Conservation (phyloP, 257 asterid species). For the Nicotiana tomentosiformis region DNA sequence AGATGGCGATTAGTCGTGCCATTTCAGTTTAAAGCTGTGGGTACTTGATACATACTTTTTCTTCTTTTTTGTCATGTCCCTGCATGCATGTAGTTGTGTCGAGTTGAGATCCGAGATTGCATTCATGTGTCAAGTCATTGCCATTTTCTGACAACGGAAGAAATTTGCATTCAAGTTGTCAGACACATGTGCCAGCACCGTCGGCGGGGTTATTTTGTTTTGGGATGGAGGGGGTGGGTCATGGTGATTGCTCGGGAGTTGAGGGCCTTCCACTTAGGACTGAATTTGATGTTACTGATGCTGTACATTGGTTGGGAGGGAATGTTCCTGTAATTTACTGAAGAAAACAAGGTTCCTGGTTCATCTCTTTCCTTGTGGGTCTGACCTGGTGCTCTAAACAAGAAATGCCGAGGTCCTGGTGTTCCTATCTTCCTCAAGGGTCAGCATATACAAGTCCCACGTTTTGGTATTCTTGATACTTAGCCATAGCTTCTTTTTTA, state of each 20-base stretch:
- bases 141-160: slow-evolving; percentile 51
- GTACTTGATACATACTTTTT: slow-evolving; percentile 35
- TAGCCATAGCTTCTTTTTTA: slow-evolving; percentile 7
- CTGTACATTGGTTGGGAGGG: slow-evolving; percentile 13
- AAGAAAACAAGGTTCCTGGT: slow-evolving; percentile 14
- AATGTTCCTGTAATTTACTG: slow-evolving; percentile 16
- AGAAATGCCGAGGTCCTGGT: slow-evolving; percentile 15
- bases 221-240: slow-evolving; percentile 16
- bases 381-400: slow-evolving; percentile 24
- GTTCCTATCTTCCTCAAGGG: slow-evolving; percentile 19
- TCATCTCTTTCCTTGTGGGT: slow-evolving; percentile 16
- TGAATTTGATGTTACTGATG: neutral
- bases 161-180: slow-evolving; percentile 51
- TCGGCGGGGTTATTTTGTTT: slow-evolving; percentile 32
- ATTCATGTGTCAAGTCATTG: slow-evolving; percentile 53
- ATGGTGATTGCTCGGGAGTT: neutral
- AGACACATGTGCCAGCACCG: slow-evolving; percentile 64
- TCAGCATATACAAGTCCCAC: slow-evolving; percentile 7
- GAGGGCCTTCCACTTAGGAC: neutral
- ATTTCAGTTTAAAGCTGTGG: slow-evolving; percentile 56
- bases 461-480: slow-evolving; percentile 26
- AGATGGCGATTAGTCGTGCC: slow-evolving; percentile 79
- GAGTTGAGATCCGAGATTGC: slow-evolving; percentile 56
- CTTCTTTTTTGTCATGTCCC: slow-evolving; percentile 35
- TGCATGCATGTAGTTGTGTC: slow-evolving; percentile 80